Evolutionary conservation across 495 filamentous ascomycete species (phyloP), one percentile per base, ranked within the genome.

Genomic region (Talaromyces adpressus): DNA sequence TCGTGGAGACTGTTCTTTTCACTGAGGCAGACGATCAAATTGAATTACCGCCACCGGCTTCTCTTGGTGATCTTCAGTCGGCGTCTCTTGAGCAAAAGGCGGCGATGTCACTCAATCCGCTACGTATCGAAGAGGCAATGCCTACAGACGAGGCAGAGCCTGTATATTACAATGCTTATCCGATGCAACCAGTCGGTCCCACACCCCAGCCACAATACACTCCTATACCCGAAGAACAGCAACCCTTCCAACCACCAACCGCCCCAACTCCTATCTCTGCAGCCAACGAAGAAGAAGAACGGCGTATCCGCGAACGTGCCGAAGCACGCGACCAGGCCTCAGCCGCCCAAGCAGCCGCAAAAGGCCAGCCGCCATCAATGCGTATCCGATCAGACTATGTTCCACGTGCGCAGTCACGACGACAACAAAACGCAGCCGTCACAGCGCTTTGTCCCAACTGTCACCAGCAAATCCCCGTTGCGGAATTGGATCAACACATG

Each of bases 1-100:
- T 98, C 29, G 92, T 97, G 23, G 94, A 97, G 75, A 97, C 93
- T 2, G 91, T 98, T n/a, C 76, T 89, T 29, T 98, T 98, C 75
- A 91, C 85, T 61, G 95, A 97, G 66, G 82, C 82, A 51, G 94
- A 98, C 73, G 92, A 97, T 65, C 84, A 92, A 67, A 83, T 86
- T 16, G 87, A 93, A 47, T 86, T 98, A 4, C 93, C 94, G 27
- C 89, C 93, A 3, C 94, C 94, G 2, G 92, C 91, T 11, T 91
- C 90, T 1, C 86, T 96, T 18, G 89, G 87, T 59, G 93, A 98
- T 68, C 82, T 98, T 1, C 92, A 97, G 73, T 92, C 91, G 59
- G 92, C 92, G 49, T 96, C 92, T 12, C 82, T 98, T 12, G 94
- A 98, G 69, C 91, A 98, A 75, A 96, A 93, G 74, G 93, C 91